Evolutionary conservation across 1,284 basidiomycete genomes (phyloP).

Genomic region (Malassezia arunalokei): DNA sequence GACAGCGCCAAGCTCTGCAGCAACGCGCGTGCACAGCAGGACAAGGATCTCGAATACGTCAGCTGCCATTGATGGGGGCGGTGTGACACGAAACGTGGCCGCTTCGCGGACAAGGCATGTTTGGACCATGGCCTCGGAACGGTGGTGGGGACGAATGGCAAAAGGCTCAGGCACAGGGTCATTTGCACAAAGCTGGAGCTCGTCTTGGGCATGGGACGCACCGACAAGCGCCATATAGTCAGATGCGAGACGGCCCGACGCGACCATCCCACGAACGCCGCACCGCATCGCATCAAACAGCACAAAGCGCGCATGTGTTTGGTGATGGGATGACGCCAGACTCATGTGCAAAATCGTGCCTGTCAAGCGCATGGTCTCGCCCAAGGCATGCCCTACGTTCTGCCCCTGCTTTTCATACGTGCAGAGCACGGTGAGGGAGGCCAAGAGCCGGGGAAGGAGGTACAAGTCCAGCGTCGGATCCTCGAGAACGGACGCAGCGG

Average conservation of each 20-base stretch:
- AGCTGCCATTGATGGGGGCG: neutral
- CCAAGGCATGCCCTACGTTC: neutral
- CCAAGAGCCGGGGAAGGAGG: constrained; percentile 7
- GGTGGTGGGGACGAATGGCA: neutral
- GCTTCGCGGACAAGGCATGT: neutral
- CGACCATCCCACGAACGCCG: neutral
- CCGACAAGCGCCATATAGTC: neutral
- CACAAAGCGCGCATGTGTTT: constrained; percentile 1
- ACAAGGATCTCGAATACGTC: neutral
- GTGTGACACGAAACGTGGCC: neutral
- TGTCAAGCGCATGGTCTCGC: constrained; percentile 5
- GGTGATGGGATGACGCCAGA: constrained; percentile 5
- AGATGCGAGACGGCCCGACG: neutral
- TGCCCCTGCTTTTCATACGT: neutral
- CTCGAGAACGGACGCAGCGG: neutral
- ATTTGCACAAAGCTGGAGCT: neutral
- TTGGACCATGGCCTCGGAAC: neutral
- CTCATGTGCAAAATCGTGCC: constrained; percentile 10
- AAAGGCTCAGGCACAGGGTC: constrained; percentile 1
- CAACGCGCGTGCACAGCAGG: neutral
- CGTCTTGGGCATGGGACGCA: neutral
- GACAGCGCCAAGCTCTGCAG: constrained; percentile 7
- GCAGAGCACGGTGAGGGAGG: constrained; percentile 4
- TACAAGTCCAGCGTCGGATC: constrained; percentile 13
- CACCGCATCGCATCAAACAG: constrained; percentile 10